These are phyloP conservation scores for Acidiella bohemica DNA, from an alignment of 495 filamentous ascomycete genomes.

Conservation along the genomic window DNA sequence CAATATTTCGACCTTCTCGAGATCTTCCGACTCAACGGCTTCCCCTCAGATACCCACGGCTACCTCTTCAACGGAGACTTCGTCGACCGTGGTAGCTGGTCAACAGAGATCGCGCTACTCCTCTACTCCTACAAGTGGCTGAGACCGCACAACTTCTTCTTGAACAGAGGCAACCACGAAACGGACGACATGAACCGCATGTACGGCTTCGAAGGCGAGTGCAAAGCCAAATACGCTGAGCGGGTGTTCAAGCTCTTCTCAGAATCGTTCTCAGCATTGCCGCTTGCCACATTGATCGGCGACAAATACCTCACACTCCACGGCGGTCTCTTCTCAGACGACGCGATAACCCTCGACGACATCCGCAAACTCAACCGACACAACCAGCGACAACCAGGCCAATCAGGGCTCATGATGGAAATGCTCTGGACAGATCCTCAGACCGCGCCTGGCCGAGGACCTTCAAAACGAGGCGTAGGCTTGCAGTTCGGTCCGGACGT, in stretches of 20 bases:
- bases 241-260: constrained; percentile 94
- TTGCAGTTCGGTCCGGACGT: constrained; percentile 95
- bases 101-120: constrained; percentile 83
- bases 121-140: constrained; percentile 97
- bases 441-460: constrained; percentile 66
- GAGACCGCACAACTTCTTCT: constrained; percentile 72
- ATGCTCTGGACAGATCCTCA: constrained; percentile 99
- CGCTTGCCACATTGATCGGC: constrained; percentile 84
- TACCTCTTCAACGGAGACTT: constrained; percentile 99
- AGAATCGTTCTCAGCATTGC: constrained; percentile 91
- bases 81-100: constrained; percentile 95
- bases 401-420: constrained; percentile 97
- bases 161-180: constrained; percentile 98
- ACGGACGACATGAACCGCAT: constrained; percentile 99
- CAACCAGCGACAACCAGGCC: constrained; percentile 88
- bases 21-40: constrained; percentile 84
- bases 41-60: constrained; percentile 65
- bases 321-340: constrained; percentile 94
- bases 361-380: constrained; percentile 86
- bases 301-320: constrained; percentile 86
- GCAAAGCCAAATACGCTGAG: constrained; percentile 95
- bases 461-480: constrained; percentile 92
- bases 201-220: constrained; percentile 97
- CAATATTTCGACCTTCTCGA: constrained; percentile 97
- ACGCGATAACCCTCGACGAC: constrained; percentile 83